These are phyloP conservation scores for Escovopsis sp. DNA, from an alignment of 2,329 filamentous ascomycete genomes.

Conservation along the genomic window DNA sequence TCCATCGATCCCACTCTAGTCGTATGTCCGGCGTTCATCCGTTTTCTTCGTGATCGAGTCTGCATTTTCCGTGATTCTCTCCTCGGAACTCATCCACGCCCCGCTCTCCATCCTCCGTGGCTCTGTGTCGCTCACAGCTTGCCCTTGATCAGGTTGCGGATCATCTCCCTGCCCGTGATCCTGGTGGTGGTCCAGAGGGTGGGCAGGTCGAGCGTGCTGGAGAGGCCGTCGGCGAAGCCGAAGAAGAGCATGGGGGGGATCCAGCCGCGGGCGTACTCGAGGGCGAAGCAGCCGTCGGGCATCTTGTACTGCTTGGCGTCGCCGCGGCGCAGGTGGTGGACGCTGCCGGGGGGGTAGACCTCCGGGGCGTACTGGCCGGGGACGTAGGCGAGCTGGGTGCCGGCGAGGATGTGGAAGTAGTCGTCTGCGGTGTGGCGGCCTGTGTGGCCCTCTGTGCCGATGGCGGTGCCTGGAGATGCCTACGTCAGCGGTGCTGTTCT, in stretches of 20 bases:
- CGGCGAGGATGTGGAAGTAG: constrained; percentile 82
- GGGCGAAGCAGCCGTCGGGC: constrained; percentile 59
- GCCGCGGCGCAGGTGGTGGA: constrained; percentile 59
- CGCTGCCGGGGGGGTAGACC: constrained; percentile 50
- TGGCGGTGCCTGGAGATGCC: constrained; percentile 37
- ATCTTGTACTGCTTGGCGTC: constrained; percentile 72
- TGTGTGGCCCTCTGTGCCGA: constrained; percentile 77
- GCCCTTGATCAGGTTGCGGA: constrained; percentile 50
- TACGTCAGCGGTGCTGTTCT: not conserved
- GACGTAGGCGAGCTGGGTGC: constrained; percentile 61
- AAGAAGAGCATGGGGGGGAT: constrained; percentile 89
- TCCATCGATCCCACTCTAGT: no score
- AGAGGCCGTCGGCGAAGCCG: constrained; percentile 68
- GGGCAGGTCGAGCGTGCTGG: constrained; percentile 69
- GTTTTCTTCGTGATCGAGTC: no score
- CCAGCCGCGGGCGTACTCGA: constrained; percentile 78
- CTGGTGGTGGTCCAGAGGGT: constrained; percentile 67
- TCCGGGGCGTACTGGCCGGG: constrained; percentile 52
- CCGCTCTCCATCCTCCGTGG: no score
- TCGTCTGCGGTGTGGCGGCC: constrained; percentile 85
- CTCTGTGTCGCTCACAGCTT: no score
- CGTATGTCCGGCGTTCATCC: no score
- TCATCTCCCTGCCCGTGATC: constrained; percentile 64
- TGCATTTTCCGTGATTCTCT: no score
- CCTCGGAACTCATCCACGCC: no score